Evolutionary conservation across 805 yeast species (phyloP), one percentile per base, ranked within the genome.

Genomic region (Candida maris): DNA sequence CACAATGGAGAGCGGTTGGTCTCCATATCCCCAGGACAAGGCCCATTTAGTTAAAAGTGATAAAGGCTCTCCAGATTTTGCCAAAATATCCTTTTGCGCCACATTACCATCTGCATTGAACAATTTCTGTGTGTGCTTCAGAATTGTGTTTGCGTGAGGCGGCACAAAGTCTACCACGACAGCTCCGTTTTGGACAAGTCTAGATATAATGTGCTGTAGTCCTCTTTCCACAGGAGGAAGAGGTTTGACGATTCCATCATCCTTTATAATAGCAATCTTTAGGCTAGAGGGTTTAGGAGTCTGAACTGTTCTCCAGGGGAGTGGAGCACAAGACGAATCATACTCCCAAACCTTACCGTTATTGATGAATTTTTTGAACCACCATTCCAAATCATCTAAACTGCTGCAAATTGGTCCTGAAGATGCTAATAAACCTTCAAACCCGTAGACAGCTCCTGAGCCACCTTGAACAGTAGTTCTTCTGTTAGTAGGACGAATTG

Each of bases 81-180:
- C 56, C 42, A 79, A 57, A 35, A 69, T 49, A 27, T 62, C 60
- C 18, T 65, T 57, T 41, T 73, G 75, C 41, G 61, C 68, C 38
- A 62, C 57, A 49, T 77, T 79, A 21, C 85, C 85, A 54, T 81
- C 86, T 38, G 73, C 67, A 17, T 65, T 63, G 56, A 75, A 80
- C 54, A 77, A 29, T 41, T 62, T 56, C 40, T 64, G 54, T 27
- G 71, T 81, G 30, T 79, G 66, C 5, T 78, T 75, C 35, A 70
- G 67, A n/a, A 77, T 77, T 39, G 70, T 64, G 27, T 73, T 55
- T 3, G 79, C 71, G 32, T 64, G 67, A 28, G 81, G 78, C 6
- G 78, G 73, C 27, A 63, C 60, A 60, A 73, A 71, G 21, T 61
- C 66, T 14, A 71, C 60, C 17, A 73, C 63, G 15, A 65, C 67